Evolutionary conservation across 1,284 basidiomycete species (phyloP).

Genomic region (Cerrena zonata): DNA sequence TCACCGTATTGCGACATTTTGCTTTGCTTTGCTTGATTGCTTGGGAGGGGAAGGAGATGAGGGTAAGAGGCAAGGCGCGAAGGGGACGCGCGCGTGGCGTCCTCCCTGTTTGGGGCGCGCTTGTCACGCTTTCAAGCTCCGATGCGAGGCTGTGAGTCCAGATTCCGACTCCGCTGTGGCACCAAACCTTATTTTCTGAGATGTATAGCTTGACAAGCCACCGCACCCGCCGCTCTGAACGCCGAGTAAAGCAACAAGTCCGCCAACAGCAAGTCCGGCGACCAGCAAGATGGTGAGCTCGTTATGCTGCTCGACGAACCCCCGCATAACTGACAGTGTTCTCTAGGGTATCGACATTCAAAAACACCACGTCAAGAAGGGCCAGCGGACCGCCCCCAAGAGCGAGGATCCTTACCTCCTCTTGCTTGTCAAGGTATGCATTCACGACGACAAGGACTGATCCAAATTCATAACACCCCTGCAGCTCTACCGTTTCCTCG

Average conservation of each 20-base stretch:
- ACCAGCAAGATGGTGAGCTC: constrained; percentile 76
- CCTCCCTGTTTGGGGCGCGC: constrained; percentile 19
- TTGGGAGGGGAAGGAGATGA: not conserved
- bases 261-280: constrained; percentile 39
- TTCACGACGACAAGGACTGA: not conserved
- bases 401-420: constrained; percentile 99
- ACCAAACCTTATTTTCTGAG: constrained; percentile 24
- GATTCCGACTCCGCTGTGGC: constrained; percentile 23
- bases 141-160: not conserved
- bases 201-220: constrained; percentile 52
- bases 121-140: not conserved
- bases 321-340: constrained; percentile 7
- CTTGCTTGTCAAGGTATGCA: constrained; percentile 89
- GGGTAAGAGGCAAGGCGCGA: not conserved
- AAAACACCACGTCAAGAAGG: constrained; percentile 98
- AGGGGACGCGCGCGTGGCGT: constrained; percentile 18
- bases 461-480: not conserved
- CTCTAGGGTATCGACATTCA: constrained; percentile 93
- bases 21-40: too few relatives aligned
- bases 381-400: constrained; percentile 89
- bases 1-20: constrained; percentile 52
- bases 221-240: constrained; percentile 25
- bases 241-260: constrained; percentile 18
- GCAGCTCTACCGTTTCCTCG: constrained; percentile 99
- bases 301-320: constrained; percentile 27